These are phyloP conservation scores for Auxenochlorella protothecoides DNA, from an alignment of 139 green algal species.

Conservation along the genomic window DNA sequence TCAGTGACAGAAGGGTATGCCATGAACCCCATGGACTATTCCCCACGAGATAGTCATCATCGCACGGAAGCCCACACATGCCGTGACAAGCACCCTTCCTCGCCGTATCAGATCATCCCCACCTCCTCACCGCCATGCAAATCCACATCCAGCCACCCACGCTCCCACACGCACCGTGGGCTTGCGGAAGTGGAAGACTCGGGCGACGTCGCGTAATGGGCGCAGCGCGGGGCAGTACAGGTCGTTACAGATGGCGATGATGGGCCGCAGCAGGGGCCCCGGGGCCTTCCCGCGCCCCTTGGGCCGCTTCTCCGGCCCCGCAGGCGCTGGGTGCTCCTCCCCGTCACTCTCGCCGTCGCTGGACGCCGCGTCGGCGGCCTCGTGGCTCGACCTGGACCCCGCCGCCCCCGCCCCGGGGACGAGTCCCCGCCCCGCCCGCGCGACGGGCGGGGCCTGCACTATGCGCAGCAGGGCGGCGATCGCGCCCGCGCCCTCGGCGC, in stretches of 20 bases:
- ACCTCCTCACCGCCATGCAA: too few species aligned
- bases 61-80: constrained; percentile 1
- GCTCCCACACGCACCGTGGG: constrained; percentile 3
- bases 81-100: constrained; percentile 3
- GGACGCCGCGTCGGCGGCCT: not conserved
- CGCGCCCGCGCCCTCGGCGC: constrained; percentile 59
- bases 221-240: constrained; percentile 79
- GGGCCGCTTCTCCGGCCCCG: not conserved
- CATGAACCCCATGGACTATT: too few species aligned
- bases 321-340: constrained; percentile 3
- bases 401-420: not conserved
- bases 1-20: not conserved
- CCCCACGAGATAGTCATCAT: too few species aligned
- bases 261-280: constrained; percentile 53
- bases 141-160: too few species aligned
- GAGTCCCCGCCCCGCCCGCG: too few species aligned
- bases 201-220: constrained; percentile 68
- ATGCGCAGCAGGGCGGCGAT: constrained; percentile 75
- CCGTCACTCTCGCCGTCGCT: constrained; percentile 5
- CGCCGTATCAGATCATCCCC: too few species aligned
- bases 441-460: constrained; percentile 13
- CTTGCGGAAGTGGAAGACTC: constrained; percentile 57
- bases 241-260: constrained; percentile 98
- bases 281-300: not conserved
- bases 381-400: not conserved